These are phyloP conservation scores for Sporothrix phasma DNA, from an alignment of 2,329 filamentous ascomycete genomes.

Conservation along the genomic window DNA sequence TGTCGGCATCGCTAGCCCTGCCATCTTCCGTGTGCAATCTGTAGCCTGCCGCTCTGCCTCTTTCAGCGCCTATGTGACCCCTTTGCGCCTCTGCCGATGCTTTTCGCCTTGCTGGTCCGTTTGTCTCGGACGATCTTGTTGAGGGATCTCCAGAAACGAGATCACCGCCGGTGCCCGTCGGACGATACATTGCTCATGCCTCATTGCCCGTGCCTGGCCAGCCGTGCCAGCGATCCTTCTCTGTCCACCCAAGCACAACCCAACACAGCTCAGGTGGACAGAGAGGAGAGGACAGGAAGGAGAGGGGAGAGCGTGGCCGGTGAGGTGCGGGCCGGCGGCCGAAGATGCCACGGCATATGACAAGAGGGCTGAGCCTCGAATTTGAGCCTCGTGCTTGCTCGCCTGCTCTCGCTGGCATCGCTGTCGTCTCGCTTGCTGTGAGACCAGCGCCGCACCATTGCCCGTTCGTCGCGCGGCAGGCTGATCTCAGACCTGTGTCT, in stretches of 20 bases:
- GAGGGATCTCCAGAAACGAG: slow-evolving; percentile 2
- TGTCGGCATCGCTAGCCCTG: not conserved
- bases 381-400: not conserved
- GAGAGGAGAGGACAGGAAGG: no score
- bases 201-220: not conserved
- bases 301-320: not conserved
- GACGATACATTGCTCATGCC: not conserved
- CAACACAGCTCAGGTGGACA: no score
- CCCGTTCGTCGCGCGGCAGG: not conserved
- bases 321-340: not conserved
- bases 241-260: not conserved
- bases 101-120: not conserved
- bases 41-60: no score
- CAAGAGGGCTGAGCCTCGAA: no score
- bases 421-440: not conserved
- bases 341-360: not conserved
- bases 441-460: not conserved
- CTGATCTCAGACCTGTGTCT: slow-evolving; percentile 8
- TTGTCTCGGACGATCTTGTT: slow-evolving; percentile 9
- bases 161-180: not conserved
- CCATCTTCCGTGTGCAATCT: not conserved
- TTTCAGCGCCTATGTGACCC: not conserved
- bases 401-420: not conserved
- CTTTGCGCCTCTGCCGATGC: not conserved
- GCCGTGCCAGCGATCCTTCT: not conserved